Evolutionary conservation across 1,284 basidiomycete species (phyloP).

Genomic region (Cryptococcus sp.): DNA sequence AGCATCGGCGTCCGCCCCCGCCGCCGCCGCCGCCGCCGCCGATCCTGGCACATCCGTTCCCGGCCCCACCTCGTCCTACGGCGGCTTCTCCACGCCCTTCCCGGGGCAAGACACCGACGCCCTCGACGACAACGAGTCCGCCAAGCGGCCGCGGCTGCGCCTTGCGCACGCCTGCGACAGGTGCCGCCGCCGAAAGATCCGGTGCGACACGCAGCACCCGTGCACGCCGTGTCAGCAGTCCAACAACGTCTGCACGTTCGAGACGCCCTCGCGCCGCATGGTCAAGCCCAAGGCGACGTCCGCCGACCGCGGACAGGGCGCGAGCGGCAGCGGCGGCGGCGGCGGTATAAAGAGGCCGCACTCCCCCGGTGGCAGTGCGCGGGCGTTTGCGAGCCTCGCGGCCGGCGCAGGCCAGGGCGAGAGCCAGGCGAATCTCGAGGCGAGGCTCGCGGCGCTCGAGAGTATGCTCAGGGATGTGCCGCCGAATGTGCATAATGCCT

Average conservation of each 20-base stretch:
- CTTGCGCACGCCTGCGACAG: slow-evolving; percentile 46
- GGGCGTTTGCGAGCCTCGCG: slow-evolving; percentile 5
- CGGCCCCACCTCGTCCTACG: no score
- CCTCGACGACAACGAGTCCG: slow-evolving; percentile 9
- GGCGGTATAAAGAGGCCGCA: slow-evolving; percentile 34
- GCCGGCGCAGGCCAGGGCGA: slow-evolving; percentile 23
- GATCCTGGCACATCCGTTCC: no score
- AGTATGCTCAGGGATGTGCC: slow-evolving; percentile 48
- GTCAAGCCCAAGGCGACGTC: slow-evolving; percentile 37
- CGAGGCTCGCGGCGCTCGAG: slow-evolving; percentile 48
- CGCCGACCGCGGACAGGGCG: slow-evolving; percentile 3
- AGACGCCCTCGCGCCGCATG: slow-evolving; percentile 47
- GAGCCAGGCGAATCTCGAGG: slow-evolving; percentile 44
- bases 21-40: no score
- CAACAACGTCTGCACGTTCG: slow-evolving; percentile 50
- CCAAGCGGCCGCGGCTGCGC: slow-evolving; percentile 48
- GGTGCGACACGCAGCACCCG: slow-evolving; percentile 51
- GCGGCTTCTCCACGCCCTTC: no score
- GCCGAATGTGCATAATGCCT: slow-evolving; percentile 50
- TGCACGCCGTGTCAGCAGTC: slow-evolving; percentile 50
- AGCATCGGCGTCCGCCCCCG: no score
- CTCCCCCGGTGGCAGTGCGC: slow-evolving; percentile 16
- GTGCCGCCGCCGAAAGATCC: slow-evolving; percentile 46
- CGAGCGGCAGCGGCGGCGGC: no score
- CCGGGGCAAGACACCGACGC: background rate